Percentiles rank a stretch among this genome's conserved stretches.
Conservation (phyloP, 371 early-diverging fungal genomes). For the Apophysomyces trapeziformis region DNA sequence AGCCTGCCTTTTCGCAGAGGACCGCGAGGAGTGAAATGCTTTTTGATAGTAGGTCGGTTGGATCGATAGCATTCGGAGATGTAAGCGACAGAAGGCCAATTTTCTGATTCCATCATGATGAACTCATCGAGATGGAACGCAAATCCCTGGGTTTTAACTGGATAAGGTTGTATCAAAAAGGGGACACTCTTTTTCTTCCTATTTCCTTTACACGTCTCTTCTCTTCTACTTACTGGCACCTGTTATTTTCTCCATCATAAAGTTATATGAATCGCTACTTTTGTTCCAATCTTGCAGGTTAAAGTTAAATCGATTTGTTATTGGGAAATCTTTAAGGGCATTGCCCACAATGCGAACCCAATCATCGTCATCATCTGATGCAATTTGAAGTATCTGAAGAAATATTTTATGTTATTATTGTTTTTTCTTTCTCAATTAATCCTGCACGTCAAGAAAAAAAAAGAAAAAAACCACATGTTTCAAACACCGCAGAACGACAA, state of each 20-base stretch:
- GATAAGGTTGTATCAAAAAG: background rate
- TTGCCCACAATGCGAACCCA: constrained; percentile 18
- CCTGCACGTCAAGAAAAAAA: constrained; percentile 11
- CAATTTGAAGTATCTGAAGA: constrained; percentile 9
- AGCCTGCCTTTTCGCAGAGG: constrained; percentile 10
- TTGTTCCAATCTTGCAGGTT: constrained; percentile 15
- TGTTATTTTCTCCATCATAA: constrained; percentile 5
- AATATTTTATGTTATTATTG: constrained; percentile 1
- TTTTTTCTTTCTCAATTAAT: background rate
- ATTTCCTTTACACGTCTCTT: background rate
- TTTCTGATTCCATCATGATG: constrained; percentile 14
- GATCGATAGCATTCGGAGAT: constrained; percentile 14
- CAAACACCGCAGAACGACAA: constrained; percentile 11
- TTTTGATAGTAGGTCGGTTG: constrained; percentile 18
- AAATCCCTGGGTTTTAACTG: constrained; percentile 23
- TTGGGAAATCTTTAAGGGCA: constrained; percentile 13
- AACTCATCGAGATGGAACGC: constrained; percentile 23
- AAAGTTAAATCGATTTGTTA: constrained; percentile 8
- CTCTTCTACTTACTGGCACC: constrained; percentile 16
- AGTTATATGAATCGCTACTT: background rate
- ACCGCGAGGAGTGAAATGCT: constrained; percentile 17
- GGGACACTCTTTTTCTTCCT: constrained; percentile 2
- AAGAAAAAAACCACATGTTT: background rate
- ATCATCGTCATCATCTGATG: constrained; percentile 16
- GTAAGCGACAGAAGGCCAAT: constrained; percentile 13